Conservation (phyloP, 768 basidiomycete genomes). For the Trametes villosa region DNA sequence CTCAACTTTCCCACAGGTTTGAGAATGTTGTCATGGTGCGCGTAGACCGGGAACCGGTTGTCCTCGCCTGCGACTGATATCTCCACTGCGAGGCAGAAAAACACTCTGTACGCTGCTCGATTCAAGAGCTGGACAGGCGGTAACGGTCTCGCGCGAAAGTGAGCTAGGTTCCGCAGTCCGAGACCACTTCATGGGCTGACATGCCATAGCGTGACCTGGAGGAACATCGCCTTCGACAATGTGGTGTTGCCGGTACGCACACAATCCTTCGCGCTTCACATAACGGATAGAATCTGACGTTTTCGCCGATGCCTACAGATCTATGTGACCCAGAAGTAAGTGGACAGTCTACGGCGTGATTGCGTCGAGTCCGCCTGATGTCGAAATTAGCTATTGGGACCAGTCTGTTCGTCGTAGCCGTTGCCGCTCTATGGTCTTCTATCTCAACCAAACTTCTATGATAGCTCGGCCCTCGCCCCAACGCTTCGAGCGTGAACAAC, state of each 20-base stretch:
- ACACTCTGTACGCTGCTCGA: conserved; percentile 59
- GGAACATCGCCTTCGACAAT: conserved; percentile 53
- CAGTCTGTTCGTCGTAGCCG: conserved; percentile 47
- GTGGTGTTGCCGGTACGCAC: conserved; percentile 56
- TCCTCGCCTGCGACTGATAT: not conserved
- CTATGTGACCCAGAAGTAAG: conserved; percentile 65
- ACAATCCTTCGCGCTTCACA: too few species aligned
- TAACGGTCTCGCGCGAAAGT: conserved; percentile 62
- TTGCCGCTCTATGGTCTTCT: not conserved
- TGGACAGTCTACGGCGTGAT: not conserved
- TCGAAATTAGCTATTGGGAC: conserved; percentile 59
- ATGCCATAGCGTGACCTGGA: conserved; percentile 68
- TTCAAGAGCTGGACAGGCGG: conserved; percentile 74
- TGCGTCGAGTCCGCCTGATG: too few species aligned
- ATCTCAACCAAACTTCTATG: not conserved
- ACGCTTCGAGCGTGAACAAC: conserved; percentile 49
- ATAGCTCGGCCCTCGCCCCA: conserved; percentile 48
- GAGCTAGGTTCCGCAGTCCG: too few species aligned
- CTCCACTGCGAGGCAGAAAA: conserved; percentile 48
- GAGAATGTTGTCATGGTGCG: conserved; percentile 36
- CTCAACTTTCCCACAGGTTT: conserved; percentile 23
- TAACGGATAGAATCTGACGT: too few species aligned
- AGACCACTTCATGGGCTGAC: too few species aligned
- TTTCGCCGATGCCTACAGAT: too few species aligned
- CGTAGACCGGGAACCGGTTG: not conserved